Conservation (phyloP, 495 filamentous ascomycete genomes). For the Astrothelium subdiscretum region DNA sequence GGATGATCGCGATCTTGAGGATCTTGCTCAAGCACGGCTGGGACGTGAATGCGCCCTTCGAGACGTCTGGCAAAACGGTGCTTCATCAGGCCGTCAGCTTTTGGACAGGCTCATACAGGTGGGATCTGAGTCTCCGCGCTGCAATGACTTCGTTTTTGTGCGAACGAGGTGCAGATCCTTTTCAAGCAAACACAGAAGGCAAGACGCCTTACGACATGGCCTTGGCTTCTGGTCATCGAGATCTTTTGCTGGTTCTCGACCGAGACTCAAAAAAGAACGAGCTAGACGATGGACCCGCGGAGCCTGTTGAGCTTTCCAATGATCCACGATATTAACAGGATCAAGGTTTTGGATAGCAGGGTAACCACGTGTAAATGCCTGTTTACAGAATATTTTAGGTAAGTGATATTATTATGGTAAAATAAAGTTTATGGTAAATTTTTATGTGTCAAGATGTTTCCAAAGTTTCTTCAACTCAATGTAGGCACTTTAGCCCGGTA, state of each 20-base stretch:
- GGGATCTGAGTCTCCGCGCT: slow-evolving; percentile 13
- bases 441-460: too few relatives aligned
- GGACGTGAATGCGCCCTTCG: slow-evolving; percentile 14
- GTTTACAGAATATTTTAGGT: too few relatives aligned
- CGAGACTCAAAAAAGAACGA: slow-evolving; percentile 8
- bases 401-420: too few relatives aligned
- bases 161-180: slow-evolving; percentile 11
- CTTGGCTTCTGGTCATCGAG: slow-evolving; percentile 9
- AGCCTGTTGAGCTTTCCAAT: slow-evolving; percentile 8
- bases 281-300: neutral
- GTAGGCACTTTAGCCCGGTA: too few relatives aligned
- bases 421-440: too few relatives aligned
- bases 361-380: too few relatives aligned
- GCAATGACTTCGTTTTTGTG: slow-evolving; percentile 10
- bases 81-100: slow-evolving; percentile 17
- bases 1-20: slow-evolving; percentile 10
- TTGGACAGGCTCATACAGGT: slow-evolving; percentile 12
- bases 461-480: too few relatives aligned
- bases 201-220: slow-evolving; percentile 15
- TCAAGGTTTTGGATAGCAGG: too few relatives aligned
- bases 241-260: slow-evolving; percentile 8
- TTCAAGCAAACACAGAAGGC: slow-evolving; percentile 8
- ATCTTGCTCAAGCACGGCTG: slow-evolving; percentile 11
- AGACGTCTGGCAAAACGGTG: slow-evolving; percentile 9
- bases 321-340: neutral